phyloP scores from a whole-genome alignment of 1,284 basidiomycete species.

The Apiotrichum gracile region DNA sequence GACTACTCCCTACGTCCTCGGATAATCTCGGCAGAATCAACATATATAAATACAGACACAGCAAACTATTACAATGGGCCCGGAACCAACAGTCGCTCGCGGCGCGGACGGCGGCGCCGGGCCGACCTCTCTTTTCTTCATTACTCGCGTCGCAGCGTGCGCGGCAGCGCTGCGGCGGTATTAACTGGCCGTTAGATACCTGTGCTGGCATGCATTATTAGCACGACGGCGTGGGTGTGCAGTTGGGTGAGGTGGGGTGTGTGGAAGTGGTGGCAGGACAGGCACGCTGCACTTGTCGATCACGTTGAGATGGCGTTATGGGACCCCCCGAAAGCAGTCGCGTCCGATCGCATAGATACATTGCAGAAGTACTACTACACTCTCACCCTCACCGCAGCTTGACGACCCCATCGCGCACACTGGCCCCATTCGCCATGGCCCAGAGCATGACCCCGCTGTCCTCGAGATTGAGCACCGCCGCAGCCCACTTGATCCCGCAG shows the following conservation, averaged over 20 bases:
- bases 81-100: background rate
- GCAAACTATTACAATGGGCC: background rate
- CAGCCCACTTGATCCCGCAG: slow-evolving; percentile 23
- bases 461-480: slow-evolving; percentile 16
- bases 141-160: background rate
- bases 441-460: slow-evolving; percentile 15
- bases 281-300: too few relatives aligned
- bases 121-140: background rate
- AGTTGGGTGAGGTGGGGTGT: too few relatives aligned
- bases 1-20: too few relatives aligned
- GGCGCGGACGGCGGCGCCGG: background rate
- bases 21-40: too few relatives aligned
- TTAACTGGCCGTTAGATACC: background rate
- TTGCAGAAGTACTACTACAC: background rate
- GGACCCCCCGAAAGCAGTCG: too few relatives aligned
- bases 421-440: slow-evolving; percentile 18
- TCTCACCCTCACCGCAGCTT: slow-evolving; percentile 12
- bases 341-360: too few relatives aligned
- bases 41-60: too few relatives aligned
- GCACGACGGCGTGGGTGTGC: background rate
- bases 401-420: slow-evolving; percentile 21
- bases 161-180: background rate
- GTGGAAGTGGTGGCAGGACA: too few relatives aligned
- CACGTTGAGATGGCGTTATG: too few relatives aligned
- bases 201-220: background rate